These are phyloP conservation scores for Exophiala mesophila DNA, from an alignment of 2,329 filamentous ascomycete species.

Conservation along the genomic window DNA sequence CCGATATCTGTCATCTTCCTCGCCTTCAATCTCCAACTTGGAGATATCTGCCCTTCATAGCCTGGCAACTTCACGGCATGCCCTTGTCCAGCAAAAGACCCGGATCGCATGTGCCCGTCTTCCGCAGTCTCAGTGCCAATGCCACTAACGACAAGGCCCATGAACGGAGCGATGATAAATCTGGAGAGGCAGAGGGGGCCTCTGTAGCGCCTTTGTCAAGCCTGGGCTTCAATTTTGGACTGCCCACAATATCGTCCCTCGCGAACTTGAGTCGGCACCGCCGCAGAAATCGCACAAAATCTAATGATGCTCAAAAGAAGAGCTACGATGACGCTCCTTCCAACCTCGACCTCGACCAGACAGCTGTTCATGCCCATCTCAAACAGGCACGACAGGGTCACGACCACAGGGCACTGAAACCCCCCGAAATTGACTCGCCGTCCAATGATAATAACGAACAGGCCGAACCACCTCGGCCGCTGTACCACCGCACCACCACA, in stretches of 20 bases:
- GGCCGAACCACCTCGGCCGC: background rate
- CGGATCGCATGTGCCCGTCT: slow-evolving; percentile 13
- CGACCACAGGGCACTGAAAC: no score
- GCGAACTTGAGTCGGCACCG: slow-evolving; percentile 3
- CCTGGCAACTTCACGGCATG: no score
- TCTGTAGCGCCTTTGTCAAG: no score
- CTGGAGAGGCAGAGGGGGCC: background rate
- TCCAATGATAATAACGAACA: background rate
- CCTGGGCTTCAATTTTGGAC: background rate
- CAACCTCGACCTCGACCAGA: background rate
- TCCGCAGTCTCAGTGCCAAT: slow-evolving; percentile 20
- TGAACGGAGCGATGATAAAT: slow-evolving; percentile 2
- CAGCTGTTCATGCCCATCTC: background rate
- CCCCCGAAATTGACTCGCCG: background rate
- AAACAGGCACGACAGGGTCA: no score
- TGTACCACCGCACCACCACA: slow-evolving; percentile 24
- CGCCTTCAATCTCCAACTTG: background rate
- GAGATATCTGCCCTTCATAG: no score
- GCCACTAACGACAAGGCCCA: slow-evolving; percentile 4
- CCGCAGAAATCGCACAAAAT: slow-evolving; percentile 3
- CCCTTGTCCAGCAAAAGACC: slow-evolving; percentile 13
- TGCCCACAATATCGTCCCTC: slow-evolving; percentile 4
- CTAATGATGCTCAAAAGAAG: background rate
- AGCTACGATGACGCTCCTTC: background rate
- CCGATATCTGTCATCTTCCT: no score